Conservation (phyloP, 768 basidiomycete genomes). For the Crucibulum laeve region DNA sequence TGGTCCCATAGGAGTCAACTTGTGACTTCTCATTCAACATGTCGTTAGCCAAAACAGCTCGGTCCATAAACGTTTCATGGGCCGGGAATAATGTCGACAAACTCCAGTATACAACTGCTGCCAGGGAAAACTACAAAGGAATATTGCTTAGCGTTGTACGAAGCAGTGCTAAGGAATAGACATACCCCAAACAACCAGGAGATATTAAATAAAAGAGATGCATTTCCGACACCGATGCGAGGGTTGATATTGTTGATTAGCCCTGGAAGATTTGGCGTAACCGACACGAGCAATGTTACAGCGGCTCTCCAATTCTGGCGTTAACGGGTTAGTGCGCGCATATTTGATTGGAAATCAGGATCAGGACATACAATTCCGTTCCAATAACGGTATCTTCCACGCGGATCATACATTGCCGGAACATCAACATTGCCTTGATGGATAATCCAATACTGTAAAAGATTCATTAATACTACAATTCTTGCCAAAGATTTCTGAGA, state of each 20-base stretch:
- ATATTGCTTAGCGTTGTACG: background rate
- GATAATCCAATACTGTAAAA: slow-evolving; percentile 68
- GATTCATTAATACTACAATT: slow-evolving; percentile 2
- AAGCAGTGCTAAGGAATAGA: slow-evolving; percentile 2
- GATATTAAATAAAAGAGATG: slow-evolving; percentile 57
- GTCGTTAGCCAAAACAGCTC: slow-evolving; percentile 26
- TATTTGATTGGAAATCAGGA: slow-evolving; percentile 3
- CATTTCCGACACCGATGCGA: slow-evolving; percentile 55
- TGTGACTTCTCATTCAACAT: slow-evolving; percentile 1
- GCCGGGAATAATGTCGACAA: slow-evolving; percentile 38
- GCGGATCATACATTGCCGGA: slow-evolving; percentile 77
- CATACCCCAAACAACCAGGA: slow-evolving; percentile 75
- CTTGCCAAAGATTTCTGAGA: background rate
- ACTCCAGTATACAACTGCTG: slow-evolving; percentile 27
- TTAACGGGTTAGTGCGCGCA: background rate
- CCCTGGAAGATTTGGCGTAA: slow-evolving; percentile 73
- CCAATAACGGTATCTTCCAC: slow-evolving; percentile 76
- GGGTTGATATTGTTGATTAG: slow-evolving; percentile 72
- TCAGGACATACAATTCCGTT: slow-evolving; percentile 58
- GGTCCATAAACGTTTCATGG: slow-evolving; percentile 33
- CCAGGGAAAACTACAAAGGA: slow-evolving; percentile 31
- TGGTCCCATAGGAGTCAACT: background rate
- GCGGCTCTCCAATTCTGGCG: slow-evolving; percentile 79
- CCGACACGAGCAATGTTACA: slow-evolving; percentile 60
- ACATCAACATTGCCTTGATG: slow-evolving; percentile 72